Evolutionary conservation across 176 grass and related monocot species (phyloP), one percentile per base, ranked within the genome.

Genomic region (Chloris gayana): DNA sequence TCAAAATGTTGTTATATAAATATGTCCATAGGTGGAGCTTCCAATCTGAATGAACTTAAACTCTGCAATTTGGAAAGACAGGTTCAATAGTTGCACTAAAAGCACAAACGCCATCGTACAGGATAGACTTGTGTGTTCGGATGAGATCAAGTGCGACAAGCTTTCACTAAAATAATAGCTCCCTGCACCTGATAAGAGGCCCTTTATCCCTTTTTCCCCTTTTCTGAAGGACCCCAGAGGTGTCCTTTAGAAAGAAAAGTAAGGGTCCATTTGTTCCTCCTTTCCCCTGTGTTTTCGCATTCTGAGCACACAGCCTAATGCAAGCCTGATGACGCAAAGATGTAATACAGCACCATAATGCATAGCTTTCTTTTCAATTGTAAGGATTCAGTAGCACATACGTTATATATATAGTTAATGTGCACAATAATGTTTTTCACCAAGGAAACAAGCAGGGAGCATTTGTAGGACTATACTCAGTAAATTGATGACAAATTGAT

Each of bases 151-250:
- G 35, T 58, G 19, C 1, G 19, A 38, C 32, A 37, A 74, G 8
- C 72, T 57, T 57, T 74, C 50, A 49, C 31, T 57, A 57, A 57
- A 57, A 57, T 30, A 74, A 73, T 35, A 73, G 30, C 47, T 57
- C 49, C 47, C 47, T 14, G 12, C 49, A 35, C 42, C 46, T 21
- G 31, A 74, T 57, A 33, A 57, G 50, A 58, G n/a, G 13, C 13
- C 21, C 21, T 74, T 74, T 38, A 25, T 19, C 32, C 50, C 33
- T 74, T 73, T n/a, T 50, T 37, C 6, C 32, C 29, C 14, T 37
- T 56, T 57, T 24, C 2, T 38, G 32, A 37, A 57, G 19, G 19
- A 19, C 25, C 44, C 44, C 31, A 22, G 49, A 54, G 27, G 27
- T 24, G 19, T 54, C 70, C 69, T n/a, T 49, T 3, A 47, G 1